Evolutionary conservation across 116 monocot genomes (phyloP).

Genomic region (Zostera marina): DNA sequence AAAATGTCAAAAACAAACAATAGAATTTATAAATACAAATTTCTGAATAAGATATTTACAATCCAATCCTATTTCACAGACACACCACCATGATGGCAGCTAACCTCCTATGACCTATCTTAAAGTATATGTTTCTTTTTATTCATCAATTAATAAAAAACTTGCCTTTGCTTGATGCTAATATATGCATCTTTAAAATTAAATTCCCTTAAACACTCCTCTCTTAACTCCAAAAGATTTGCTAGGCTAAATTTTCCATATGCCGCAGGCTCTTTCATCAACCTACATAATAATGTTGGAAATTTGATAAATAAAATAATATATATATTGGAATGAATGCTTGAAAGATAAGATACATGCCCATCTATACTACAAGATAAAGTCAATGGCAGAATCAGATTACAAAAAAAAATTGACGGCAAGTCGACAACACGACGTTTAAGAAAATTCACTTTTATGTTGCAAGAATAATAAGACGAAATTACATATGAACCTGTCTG

Average conservation of each 20-base stretch:
- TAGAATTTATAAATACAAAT: neutral
- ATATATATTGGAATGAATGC: neutral
- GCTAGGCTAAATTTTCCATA: constrained; percentile 97
- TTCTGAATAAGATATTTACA: neutral
- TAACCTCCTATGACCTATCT: too few relatives aligned
- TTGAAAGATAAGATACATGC: neutral
- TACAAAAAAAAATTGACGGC: neutral
- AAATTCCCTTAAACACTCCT: constrained; percentile 97
- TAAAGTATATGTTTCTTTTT: neutral
- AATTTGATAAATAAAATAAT: neutral
- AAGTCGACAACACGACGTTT: too few relatives aligned
- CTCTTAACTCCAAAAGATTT: constrained; percentile 92
- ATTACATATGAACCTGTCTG: too few relatives aligned
- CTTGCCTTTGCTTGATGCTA: constrained; percentile 84
- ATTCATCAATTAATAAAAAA: neutral
- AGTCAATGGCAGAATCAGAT: neutral
- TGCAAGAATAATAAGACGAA: too few relatives aligned
- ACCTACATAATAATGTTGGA: constrained; percentile 20
- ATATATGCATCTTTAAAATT: constrained; percentile 89
- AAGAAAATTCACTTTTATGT: too few relatives aligned
- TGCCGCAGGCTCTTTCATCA: constrained; percentile 97
- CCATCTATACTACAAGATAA: neutral
- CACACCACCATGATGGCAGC: too few relatives aligned
- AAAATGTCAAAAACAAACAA: neutral
- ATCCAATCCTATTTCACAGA: too few relatives aligned